Evolutionary conservation across 306 rosid genomes (phyloP).

Genomic region (Comarum palustre): DNA sequence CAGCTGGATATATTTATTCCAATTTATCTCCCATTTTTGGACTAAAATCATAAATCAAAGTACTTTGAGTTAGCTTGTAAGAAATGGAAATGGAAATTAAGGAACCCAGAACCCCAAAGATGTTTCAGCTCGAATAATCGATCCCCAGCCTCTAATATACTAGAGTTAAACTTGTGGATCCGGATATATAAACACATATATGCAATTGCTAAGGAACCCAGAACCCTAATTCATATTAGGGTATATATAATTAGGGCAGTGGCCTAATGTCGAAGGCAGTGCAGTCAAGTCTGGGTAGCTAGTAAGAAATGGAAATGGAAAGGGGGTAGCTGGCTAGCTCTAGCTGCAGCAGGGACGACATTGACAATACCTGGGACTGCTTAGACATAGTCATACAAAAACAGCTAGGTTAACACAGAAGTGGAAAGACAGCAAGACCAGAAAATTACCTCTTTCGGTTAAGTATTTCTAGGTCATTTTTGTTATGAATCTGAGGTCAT

Average conservation of each 20-base stretch:
- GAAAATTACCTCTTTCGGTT: not conserved
- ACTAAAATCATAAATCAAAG: not conserved
- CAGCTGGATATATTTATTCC: not conserved
- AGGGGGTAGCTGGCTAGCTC: not conserved
- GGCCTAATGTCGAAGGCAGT: not conserved
- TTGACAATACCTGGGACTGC: slow-evolving; percentile 3
- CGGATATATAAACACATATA: not conserved
- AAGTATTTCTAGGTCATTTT: not conserved
- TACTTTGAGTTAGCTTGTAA: no score
- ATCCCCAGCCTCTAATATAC: not conserved
- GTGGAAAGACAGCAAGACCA: not conserved
- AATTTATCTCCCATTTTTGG: not conserved
- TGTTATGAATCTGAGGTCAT: not conserved
- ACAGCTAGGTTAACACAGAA: not conserved
- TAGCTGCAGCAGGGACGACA: not conserved
- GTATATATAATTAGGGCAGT: not conserved
- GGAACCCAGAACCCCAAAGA: no score
- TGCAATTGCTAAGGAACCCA: not conserved
- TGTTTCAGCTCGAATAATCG: not conserved
- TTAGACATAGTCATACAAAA: not conserved
- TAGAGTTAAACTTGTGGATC: not conserved
- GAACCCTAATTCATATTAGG: not conserved
- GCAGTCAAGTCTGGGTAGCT: not conserved
- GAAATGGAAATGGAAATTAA: no score
- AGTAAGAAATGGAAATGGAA: not conserved